These are phyloP conservation scores for Candida sp. DNA, from an alignment of 1,139 yeast species.

Conservation along the genomic window DNA sequence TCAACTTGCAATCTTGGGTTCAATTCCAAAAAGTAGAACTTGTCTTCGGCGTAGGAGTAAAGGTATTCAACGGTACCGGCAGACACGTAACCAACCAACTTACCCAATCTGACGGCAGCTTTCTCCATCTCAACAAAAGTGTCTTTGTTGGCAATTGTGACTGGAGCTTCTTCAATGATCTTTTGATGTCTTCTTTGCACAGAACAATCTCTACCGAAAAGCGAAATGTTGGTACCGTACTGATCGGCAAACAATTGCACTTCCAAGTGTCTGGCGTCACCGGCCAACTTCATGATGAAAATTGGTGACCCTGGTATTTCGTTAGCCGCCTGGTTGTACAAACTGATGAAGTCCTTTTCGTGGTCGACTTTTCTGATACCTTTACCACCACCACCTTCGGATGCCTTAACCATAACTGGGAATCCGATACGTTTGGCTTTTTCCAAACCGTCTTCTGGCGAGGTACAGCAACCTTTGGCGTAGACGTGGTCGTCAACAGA, in stretches of 20 bases:
- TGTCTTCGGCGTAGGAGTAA: conserved; percentile 92
- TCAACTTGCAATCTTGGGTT: conserved; percentile 99
- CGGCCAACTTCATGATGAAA: conserved; percentile 93
- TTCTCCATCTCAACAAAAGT: conserved; percentile 93
- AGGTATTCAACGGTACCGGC: conserved; percentile 99
- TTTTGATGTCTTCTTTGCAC: conserved; percentile 98
- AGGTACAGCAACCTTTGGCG: conserved; percentile 82
- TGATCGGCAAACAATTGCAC: conserved; percentile 96
- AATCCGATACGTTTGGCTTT: conserved; percentile 90
- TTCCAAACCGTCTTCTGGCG: conserved; percentile 86
- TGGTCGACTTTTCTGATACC: conserved; percentile 93
- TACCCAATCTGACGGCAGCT: conserved; percentile 97
- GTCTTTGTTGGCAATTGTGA: conserved; percentile 85
- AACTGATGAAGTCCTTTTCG: conserved; percentile 69
- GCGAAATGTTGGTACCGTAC: conserved; percentile 91
- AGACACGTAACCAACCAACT: conserved; percentile 95
- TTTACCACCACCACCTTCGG: conserved; percentile 99
- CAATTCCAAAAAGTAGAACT: conserved; percentile 93
- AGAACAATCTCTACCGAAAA: conserved; percentile 96
- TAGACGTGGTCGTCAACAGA: conserved; percentile 87
- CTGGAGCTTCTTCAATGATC: conserved; percentile 97
- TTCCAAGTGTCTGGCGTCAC: conserved; percentile 94
- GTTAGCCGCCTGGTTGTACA: conserved; percentile 88
- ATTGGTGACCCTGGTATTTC: conserved; percentile 98
- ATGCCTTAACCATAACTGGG: conserved; percentile 96